These are phyloP conservation scores for Penicillium sp. DNA, from an alignment of 2,329 filamentous ascomycete genomes.

Conservation along the genomic window DNA sequence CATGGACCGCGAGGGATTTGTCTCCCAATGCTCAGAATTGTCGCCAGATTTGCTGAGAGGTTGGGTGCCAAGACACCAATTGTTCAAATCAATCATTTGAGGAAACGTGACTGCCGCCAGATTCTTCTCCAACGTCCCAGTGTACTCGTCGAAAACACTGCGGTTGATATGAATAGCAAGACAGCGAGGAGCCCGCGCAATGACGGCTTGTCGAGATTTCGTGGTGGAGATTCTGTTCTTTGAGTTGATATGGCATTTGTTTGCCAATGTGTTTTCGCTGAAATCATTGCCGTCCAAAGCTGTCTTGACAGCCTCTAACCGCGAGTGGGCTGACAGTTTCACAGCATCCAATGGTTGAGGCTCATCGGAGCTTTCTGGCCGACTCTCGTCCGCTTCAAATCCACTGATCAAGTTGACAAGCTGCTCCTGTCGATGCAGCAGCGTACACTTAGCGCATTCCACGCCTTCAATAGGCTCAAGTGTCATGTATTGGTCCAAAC, in stretches of 20 bases:
- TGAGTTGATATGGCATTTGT: constrained; percentile 64
- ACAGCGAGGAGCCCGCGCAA: constrained; percentile 76
- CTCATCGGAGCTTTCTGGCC: constrained; percentile 20
- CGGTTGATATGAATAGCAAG: constrained; percentile 87
- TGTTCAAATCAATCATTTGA: constrained; percentile 66
- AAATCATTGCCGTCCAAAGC: constrained; percentile 79
- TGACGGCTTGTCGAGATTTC: constrained; percentile 84
- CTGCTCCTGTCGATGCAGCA: constrained; percentile 59
- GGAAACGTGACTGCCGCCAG: constrained; percentile 76
- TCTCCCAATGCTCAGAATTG: constrained; percentile 64
- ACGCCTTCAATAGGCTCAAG: constrained; percentile 85
- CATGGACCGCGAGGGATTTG: constrained; percentile 70
- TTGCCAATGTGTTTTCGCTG: constrained; percentile 62
- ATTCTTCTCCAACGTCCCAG: constrained; percentile 79
- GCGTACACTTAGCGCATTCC: constrained; percentile 86
- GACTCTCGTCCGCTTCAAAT: constrained; percentile 39
- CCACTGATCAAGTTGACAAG: constrained; percentile 47
- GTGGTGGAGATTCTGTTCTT: constrained; percentile 71
- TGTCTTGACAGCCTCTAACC: constrained; percentile 64
- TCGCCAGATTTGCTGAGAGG: constrained; percentile 29
- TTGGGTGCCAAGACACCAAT: constrained; percentile 75
- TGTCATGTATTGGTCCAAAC: constrained; percentile 78
- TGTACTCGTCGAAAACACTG: constrained; percentile 82
- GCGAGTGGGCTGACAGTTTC: constrained; percentile 43
- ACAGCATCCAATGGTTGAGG: constrained; percentile 37